Evolutionary conservation across 1,284 basidiomycete species (phyloP).

Genomic region (Sporisorium graminicola): DNA sequence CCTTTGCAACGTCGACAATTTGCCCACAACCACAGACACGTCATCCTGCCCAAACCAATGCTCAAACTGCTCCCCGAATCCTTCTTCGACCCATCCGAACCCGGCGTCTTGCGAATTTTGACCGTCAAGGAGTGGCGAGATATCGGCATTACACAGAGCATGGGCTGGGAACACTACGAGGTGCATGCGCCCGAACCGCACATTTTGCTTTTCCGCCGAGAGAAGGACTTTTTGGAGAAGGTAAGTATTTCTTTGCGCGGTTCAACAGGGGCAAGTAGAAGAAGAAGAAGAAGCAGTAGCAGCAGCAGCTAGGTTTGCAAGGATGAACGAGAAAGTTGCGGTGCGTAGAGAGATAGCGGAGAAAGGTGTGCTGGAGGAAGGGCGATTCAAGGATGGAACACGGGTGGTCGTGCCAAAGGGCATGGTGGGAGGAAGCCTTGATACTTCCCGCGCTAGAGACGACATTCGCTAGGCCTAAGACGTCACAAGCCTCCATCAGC

Average conservation of each 20-base stretch:
- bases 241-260: constrained; percentile 16
- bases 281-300: background rate
- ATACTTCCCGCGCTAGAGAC: no score
- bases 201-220: constrained; percentile 72
- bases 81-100: constrained; percentile 77
- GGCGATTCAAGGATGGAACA: no score
- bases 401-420: no score
- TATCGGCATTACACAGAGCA: constrained; percentile 93
- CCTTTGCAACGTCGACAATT: background rate
- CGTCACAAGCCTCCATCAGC: no score
- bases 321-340: no score
- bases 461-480: no score
- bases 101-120: constrained; percentile 84
- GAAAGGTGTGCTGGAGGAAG: no score
- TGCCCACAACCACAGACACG: constrained; percentile 72
- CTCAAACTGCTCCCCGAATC: constrained; percentile 66
- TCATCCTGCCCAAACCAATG: constrained; percentile 69
- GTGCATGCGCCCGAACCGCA: constrained; percentile 78
- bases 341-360: no score
- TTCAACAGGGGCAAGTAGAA: background rate
- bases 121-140: constrained; percentile 91
- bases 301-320: background rate
- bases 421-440: no score
- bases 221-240: constrained; percentile 70
- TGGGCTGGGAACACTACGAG: constrained; percentile 98